Base-by-base conservation (phyloP, 768 basidiomycete species). In the Podaxis mareebaensis region DNA sequence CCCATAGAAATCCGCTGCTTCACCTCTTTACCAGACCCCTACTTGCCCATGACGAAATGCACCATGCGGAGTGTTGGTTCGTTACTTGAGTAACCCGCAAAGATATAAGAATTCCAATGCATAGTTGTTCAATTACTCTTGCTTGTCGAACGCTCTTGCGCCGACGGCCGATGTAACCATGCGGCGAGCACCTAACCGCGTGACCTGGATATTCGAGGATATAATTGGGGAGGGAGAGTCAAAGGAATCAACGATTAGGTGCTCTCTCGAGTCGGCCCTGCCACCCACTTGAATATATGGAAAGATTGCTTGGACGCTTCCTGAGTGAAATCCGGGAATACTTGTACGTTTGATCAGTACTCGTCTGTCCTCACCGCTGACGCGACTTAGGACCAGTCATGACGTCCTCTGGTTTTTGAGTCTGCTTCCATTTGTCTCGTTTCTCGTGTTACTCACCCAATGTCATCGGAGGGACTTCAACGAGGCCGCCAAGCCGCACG, bases 371-470 rank as follows among this genome's bases (percentile, higher is more conserved):
- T 26, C 42, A 10, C 13, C 13, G 40, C 13, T 61, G 33, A 54
- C 13, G 39, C 39, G 3, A 4, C 22, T 17, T 33, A 58, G 57
- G 44, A 13, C 33, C 11, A 10, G 24, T 15, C 40, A 51, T 7
- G 60, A 61, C 39, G n/a, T 40, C 1, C 24, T 36, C 15, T 54
- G 40, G 60, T 53, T 53, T 40, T 40, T 61, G 6, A n/a, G 24
- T 7, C 28, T 61, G 11, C 52, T 61, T 30, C 52, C 40, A 5
- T n/a, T 46, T 5, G 17, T 40, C 10, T 61, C 52, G 3, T 42
- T 53, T 10, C 12, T 53, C 4, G 22, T 42, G 24, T 38, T 53
- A 28, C 40, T 61, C n/a, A 22, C 53, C 12, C 60, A 61, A 53
- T 61, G 26, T 33, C 17, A 17, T 13, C 28, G n/a, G 22, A 33